phyloP scores from a whole-genome alignment of 306 rosid species.

The Mucuna pruriens region DNA sequence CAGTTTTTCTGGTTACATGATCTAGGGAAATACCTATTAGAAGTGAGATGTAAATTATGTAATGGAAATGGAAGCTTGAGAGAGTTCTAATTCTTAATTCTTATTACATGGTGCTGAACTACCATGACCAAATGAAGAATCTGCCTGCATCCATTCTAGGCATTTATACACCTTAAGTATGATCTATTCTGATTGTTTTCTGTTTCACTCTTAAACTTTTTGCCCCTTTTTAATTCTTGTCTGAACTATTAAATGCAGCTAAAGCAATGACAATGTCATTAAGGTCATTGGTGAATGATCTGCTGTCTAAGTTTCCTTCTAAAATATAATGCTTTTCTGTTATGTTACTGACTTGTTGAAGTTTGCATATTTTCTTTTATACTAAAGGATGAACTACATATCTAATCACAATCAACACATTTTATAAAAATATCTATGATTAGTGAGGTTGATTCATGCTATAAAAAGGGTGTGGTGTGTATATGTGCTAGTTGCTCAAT shows the following conservation, averaged over 20 bases:
- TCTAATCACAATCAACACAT: no score
- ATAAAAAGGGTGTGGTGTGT: background rate
- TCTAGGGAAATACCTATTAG: background rate
- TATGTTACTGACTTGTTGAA: background rate
- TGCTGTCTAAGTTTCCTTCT: background rate
- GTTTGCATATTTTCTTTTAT: background rate
- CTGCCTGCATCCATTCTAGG: conserved; percentile 1
- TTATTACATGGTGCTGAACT: background rate
- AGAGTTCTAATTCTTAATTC: background rate
- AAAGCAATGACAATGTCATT: background rate
- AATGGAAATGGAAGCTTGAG: background rate
- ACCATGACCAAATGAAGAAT: background rate
- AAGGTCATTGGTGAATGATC: background rate
- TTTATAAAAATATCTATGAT: conserved; percentile 5
- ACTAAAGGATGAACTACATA: no score
- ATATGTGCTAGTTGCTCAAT: background rate
- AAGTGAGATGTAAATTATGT: background rate
- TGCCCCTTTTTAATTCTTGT: background rate
- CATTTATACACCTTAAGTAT: background rate
- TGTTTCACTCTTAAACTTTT: background rate
- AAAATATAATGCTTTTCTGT: background rate
- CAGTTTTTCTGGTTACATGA: background rate
- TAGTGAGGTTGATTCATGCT: conserved; percentile 8
- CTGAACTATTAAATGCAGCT: background rate
- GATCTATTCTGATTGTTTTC: background rate